A percentile compares a stretch with the other conserved stretches of the same genome.
phyloP scores from a whole-genome alignment of 2,329 filamentous ascomycete genomes.

The Penicillium sp. region DNA sequence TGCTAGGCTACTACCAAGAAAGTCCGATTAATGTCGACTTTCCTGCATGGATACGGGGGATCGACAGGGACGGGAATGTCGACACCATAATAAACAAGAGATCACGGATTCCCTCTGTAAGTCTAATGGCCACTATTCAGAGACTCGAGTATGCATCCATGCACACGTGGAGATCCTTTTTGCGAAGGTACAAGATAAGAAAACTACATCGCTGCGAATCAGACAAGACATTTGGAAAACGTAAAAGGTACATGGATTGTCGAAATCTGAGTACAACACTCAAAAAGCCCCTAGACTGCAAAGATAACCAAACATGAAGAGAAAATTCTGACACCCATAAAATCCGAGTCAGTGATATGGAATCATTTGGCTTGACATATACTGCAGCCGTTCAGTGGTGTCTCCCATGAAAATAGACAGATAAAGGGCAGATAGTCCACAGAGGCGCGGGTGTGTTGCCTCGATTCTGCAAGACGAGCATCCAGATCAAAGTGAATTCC shows the following conservation, averaged over 20 bases:
- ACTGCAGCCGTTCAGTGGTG: background rate
- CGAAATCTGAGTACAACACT: conserved; percentile 18
- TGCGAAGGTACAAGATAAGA: background rate
- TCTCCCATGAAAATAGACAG: conserved; percentile 1
- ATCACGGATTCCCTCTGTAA: background rate
- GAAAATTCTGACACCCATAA: conserved; percentile 3
- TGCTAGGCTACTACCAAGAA: background rate
- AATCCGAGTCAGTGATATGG: conserved; percentile 1
- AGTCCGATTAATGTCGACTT: background rate
- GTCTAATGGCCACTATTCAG: background rate
- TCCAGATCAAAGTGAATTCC: background rate
- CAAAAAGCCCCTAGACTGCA: conserved; percentile 15
- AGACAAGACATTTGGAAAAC: background rate
- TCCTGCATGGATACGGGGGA: conserved; percentile 15
- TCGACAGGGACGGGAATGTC: conserved; percentile 19
- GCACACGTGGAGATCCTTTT: background rate
- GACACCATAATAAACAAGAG: conserved; percentile 13
- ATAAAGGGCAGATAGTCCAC: background rate
- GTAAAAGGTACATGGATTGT: conserved; percentile 25
- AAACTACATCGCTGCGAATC: background rate
- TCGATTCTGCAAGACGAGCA: background rate
- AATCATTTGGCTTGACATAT: background rate
- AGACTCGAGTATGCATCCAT: background rate
- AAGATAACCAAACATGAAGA: conserved; percentile 18
- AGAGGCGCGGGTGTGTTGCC: background rate